Evolutionary conservation across 768 basidiomycete genomes (phyloP), one percentile per base, ranked within the genome.

Genomic region (Artomyces pyxidatus): DNA sequence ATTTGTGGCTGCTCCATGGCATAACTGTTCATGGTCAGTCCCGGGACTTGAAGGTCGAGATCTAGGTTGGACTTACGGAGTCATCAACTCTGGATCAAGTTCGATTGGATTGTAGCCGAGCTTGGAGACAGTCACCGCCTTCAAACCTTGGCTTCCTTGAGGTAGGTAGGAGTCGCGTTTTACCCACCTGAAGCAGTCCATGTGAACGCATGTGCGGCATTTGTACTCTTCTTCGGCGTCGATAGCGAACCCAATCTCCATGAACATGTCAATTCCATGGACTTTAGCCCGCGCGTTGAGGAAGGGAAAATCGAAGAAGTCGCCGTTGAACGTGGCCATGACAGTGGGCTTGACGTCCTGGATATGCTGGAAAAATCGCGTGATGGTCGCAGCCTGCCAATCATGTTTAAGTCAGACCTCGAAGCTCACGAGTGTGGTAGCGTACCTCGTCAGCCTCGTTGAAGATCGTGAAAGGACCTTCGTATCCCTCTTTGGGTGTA

Each of bases 151-250:
- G 73, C 88, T 92, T 39, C 96, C 96, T 71, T 98, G 96, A 1
- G 96, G 96, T 14, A 99, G 71, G 63, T 99, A 98, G 7, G 94
- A 98, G 68, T 98, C 96, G 37, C 96, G 85, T 66, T 99, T 98
- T 44, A 99, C 96, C 96, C 96, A 99, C 59, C 95, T 83, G 75
- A 97, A 98, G 63, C 92, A 95, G 61, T 99, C 96, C 96, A 99
- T 96, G 63, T 99, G 96, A 19, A 85, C 90, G 60, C 94, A 97
- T 17, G 75, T 80, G 9, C 90, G 75, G 59, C 85, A 85, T 71
- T 98, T 98, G 74, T 82, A 99, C 65, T 99, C 96, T 41, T 93
- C 88, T 64, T 98, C 96, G 0, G 76, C 71, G 62, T 99, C 96
- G 53, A 82, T 89, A 7, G 81, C 75, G 60, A 99, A 98, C 0